Base-by-base conservation (phyloP, 1,284 basidiomycete species). In the Sparassis latifolia region DNA sequence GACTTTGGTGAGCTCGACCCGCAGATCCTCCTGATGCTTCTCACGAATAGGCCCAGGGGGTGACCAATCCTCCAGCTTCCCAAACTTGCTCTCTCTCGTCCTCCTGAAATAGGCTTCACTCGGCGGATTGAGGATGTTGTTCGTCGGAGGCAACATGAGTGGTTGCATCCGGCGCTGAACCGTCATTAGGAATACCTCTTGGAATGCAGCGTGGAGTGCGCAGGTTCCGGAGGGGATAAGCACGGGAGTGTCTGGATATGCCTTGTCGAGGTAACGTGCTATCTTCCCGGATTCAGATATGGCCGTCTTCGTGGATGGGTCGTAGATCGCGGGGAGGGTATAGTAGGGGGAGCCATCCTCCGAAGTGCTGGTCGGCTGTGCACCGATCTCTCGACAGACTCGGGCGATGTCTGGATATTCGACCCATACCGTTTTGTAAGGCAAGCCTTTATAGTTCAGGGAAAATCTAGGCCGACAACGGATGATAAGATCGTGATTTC, bases 321-420 rank as follows among this genome's bases (percentile, higher is more conserved):
- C 62, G 55, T 58, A 54, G 52, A 70, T 67, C 41, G 61, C 57
- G 7, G 70, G 69, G n/a, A 70, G 53, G 4, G 69, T 70, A 56
- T 69, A 72, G 31, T 53, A 44, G 4, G 55, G 56, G 5, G 42
- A 33, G 5, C 63, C 67, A 48, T 64, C 60, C 1, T 49, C 31
- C 4, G 55, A 51, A 20, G 33, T 57, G 12, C 29, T 12, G 0
- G 63, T 66, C 1, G 67, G 58, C 5, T 42, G 33, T 0, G 58
- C 63, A 5, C 66, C 67, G 51, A 69, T 51, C 38, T 61, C 53
- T 53, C 61, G 61, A 48, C 56, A 60, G 7, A 62, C 45, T 5
- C 55, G 42, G 33, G 61, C 64, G 58, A 72, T 67, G 52, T 71
- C 68, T 3, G 68, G 69, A 48, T 66, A 70, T 47, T 69, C 65